Conservation (phyloP, 169 alveolate species). For the Cystoisospora suis region DNA sequence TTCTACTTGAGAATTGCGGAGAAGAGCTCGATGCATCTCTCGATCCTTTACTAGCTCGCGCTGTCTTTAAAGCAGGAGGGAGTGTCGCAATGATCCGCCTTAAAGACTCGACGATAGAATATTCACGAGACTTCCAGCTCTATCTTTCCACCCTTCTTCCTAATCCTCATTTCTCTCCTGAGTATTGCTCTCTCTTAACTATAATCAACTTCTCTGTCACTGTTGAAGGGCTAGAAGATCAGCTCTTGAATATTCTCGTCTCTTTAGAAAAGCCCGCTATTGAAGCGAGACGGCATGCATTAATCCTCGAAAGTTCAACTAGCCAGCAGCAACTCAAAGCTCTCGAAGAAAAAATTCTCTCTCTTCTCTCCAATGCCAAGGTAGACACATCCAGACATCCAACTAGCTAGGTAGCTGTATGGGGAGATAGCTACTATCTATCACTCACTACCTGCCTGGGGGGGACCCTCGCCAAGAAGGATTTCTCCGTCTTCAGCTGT, state of each 20-base stretch:
- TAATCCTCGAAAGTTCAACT: constrained; percentile 84
- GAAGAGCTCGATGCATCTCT: constrained; percentile 94
- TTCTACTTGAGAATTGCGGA: constrained; percentile 93
- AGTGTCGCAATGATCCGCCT: constrained; percentile 82
- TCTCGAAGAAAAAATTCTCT: constrained; percentile 88
- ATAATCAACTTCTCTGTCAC: constrained; percentile 96
- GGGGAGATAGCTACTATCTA: too few relatives aligned
- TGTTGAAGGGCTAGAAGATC: constrained; percentile 92
- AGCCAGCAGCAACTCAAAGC: constrained; percentile 83
- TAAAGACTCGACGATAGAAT: constrained; percentile 90
- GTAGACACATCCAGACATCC: too few relatives aligned
- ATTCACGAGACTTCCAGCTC: constrained; percentile 90
- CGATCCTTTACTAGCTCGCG: constrained; percentile 90
- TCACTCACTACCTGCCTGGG: too few relatives aligned
- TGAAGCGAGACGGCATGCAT: constrained; percentile 86
- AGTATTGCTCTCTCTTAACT: constrained; percentile 93
- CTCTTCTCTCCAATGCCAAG: constrained; percentile 85
- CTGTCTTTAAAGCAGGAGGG: constrained; percentile 83
- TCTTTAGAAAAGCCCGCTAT: constrained; percentile 88
- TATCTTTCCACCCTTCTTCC: constrained; percentile 93
- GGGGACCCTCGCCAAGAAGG: too few relatives aligned
- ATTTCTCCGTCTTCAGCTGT: too few relatives aligned
- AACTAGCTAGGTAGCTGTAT: too few relatives aligned
- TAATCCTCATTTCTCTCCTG: constrained; percentile 96
- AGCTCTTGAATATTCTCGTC: constrained; percentile 90